Evolutionary conservation across 495 filamentous ascomycete species (phyloP).

Genomic region (Xylaria sp.): DNA sequence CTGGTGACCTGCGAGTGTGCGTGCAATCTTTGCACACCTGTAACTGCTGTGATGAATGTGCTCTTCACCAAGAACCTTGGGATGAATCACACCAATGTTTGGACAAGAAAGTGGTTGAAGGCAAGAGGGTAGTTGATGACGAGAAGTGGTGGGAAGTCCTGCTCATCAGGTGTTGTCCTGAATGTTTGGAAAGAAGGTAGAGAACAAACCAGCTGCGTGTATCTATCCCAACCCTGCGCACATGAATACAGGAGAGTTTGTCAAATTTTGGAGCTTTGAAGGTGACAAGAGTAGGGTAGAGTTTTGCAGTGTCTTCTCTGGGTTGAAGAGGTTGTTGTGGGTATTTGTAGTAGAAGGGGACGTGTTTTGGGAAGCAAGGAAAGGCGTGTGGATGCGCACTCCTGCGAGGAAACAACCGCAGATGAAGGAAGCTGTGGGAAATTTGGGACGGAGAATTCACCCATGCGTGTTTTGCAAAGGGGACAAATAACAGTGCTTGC

Average conservation of each 20-base stretch:
- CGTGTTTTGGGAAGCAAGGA: not conserved
- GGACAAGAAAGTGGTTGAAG: not conserved
- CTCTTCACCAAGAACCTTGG: not conserved
- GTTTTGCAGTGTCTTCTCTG: not conserved
- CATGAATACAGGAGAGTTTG: not conserved
- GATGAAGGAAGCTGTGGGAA: not conserved
- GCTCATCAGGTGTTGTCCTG: not conserved
- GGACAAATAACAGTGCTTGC: not conserved
- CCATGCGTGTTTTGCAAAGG: not conserved
- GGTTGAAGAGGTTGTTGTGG: not conserved
- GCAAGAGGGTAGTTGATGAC: not conserved
- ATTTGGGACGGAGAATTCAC: not conserved
- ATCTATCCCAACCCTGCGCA: not conserved
- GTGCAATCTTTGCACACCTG: not conserved
- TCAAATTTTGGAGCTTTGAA: not conserved
- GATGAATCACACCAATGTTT: not conserved
- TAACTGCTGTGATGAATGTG: not conserved
- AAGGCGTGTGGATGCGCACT: slow-evolving; percentile 1
- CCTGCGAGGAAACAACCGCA: not conserved
- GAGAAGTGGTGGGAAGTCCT: not conserved
- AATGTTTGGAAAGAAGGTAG: not conserved
- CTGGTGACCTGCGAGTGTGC: not conserved
- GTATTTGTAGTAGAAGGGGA: not conserved
- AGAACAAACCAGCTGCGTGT: not conserved
- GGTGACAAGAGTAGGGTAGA: not conserved